A percentile compares a stretch with the other conserved stretches of the same genome.
These are phyloP conservation scores for Hypoxylon sp. DNA, from an alignment of 2,329 filamentous ascomycete species.

Conservation along the genomic window DNA sequence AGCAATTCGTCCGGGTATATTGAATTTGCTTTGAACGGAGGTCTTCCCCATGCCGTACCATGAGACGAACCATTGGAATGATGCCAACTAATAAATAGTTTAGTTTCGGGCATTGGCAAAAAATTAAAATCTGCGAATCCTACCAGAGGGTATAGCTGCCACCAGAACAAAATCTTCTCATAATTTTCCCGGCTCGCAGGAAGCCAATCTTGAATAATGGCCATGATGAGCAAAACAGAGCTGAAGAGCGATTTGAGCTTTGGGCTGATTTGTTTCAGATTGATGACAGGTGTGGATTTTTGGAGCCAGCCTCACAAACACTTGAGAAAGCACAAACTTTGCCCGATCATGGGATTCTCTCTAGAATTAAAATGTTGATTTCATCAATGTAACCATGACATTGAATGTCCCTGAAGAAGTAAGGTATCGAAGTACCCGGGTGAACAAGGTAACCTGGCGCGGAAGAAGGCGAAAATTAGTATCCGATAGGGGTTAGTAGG, in stretches of 20 bases:
- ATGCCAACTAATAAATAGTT: constrained; percentile 70
- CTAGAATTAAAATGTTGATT: constrained; percentile 21
- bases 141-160: constrained; percentile 70
- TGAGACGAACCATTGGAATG: constrained; percentile 80
- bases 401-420: constrained; percentile 5
- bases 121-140: constrained; percentile 38
- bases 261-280: constrained; percentile 1
- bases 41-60: constrained; percentile 97
- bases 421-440: constrained; percentile 1
- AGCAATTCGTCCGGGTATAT: constrained; percentile 88
- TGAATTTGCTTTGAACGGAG: constrained; percentile 79
- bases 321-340: constrained; percentile 5
- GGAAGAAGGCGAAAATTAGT: constrained; percentile 30
- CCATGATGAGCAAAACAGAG: constrained; percentile 55
- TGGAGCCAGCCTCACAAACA: constrained; percentile 15
- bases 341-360: constrained; percentile 6
- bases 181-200: constrained; percentile 73
- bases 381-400: constrained; percentile 31
- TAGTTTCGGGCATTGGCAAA: constrained; percentile 20
- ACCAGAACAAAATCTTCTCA: constrained; percentile 65
- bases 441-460: constrained; percentile 4
- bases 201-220: constrained; percentile 68
- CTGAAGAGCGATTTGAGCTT: background rate
- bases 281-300: constrained; percentile 2
- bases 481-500: constrained; percentile 13